These are phyloP conservation scores for Sphaerobolus stellatus DNA, from an alignment of 1,284 basidiomycete species.

Conservation along the genomic window DNA sequence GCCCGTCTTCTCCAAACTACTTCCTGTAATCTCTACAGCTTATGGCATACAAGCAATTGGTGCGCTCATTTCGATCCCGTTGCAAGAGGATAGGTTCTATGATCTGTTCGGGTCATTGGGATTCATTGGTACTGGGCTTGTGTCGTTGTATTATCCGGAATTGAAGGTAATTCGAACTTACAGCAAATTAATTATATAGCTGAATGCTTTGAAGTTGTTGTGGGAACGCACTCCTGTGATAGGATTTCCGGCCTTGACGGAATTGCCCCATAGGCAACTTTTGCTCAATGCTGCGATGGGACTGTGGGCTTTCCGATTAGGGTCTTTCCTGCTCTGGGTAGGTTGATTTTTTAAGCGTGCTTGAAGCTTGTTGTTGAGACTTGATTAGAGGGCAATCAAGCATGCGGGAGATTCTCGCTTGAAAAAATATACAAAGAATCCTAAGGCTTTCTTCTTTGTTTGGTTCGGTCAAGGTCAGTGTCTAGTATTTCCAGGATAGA, in stretches of 20 bases:
- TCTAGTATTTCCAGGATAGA: neutral
- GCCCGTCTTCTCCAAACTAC: neutral
- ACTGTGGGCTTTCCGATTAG: constrained; percentile 65
- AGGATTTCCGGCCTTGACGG: constrained; percentile 44
- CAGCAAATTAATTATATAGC: neutral
- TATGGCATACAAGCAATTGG: neutral
- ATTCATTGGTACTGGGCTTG: constrained; percentile 62
- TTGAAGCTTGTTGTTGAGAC: neutral
- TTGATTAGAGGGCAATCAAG: constrained; percentile 43
- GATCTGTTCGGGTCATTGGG: constrained; percentile 63
- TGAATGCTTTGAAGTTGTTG: constrained; percentile 20
- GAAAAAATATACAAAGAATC: constrained; percentile 64
- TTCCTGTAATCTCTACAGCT: neutral
- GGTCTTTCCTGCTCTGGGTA: constrained; percentile 60
- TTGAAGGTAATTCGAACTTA: constrained; percentile 32
- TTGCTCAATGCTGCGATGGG: constrained; percentile 52
- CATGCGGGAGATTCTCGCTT: constrained; percentile 65
- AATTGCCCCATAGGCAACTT: constrained; percentile 62
- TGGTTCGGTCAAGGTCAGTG: constrained; percentile 69
- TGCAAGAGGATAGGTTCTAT: constrained; percentile 28
- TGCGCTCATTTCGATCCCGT: neutral
- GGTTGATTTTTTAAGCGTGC: constrained; percentile 17
- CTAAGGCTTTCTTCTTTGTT: constrained; percentile 56
- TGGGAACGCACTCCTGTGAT: constrained; percentile 36
- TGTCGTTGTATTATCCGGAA: constrained; percentile 62